These are phyloP conservation scores for Colletotrichum chrysophilum DNA, from an alignment of 2,329 filamentous ascomycete species.

Conservation along the genomic window DNA sequence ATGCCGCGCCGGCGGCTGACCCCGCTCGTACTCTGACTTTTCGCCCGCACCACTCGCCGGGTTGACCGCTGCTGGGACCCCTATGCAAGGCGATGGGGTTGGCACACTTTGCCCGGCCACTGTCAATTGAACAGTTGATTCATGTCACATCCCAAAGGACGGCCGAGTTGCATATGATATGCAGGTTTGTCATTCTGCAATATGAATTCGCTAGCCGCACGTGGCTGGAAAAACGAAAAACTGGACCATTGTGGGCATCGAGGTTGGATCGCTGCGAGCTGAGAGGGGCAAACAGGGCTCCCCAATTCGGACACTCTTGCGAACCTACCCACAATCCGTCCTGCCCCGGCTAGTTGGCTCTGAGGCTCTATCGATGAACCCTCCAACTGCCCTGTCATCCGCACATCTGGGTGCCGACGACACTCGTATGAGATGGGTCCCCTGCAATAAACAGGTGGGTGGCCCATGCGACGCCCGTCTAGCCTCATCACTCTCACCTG, in stretches of 20 bases:
- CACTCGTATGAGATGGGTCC: background rate
- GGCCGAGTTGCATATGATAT: background rate
- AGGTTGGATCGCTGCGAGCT: background rate
- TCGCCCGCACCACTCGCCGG: background rate
- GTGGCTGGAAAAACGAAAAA: background rate
- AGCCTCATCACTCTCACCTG: background rate
- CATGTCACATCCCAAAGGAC: background rate
- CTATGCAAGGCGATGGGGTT: background rate
- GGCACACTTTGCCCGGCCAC: background rate
- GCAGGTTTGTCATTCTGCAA: background rate
- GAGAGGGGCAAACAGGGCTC: background rate
- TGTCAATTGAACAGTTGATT: background rate
- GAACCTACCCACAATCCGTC: conserved; percentile 8
- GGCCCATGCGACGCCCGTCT: background rate
- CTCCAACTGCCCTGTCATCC: conserved; percentile 3
- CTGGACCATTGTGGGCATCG: background rate
- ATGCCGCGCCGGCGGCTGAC: background rate
- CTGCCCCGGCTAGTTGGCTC: background rate
- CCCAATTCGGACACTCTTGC: conserved; percentile 17
- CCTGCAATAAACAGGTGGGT: conserved; percentile 8
- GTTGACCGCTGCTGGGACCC: conserved; percentile 2
- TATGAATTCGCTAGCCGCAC: background rate
- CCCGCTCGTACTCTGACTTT: conserved; percentile 3
- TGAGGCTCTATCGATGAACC: conserved; percentile 11
- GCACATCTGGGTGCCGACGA: background rate